A percentile compares a stretch with the other conserved stretches of the same genome.
These are phyloP conservation scores for Peronospora destructor DNA, from an alignment of 352 stramenopile genomes.

Conservation along the genomic window DNA sequence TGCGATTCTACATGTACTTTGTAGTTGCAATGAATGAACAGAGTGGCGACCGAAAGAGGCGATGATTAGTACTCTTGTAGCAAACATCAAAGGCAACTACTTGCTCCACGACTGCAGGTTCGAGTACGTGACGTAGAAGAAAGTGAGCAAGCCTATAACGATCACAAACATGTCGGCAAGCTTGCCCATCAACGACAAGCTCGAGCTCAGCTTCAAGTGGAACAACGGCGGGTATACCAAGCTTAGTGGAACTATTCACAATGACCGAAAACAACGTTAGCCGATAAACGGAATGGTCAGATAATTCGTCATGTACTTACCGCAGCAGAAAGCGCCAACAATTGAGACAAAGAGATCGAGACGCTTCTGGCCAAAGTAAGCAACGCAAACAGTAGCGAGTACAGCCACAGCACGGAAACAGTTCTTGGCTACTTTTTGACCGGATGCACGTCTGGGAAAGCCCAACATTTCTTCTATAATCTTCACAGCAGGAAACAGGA, in stretches of 20 bases:
- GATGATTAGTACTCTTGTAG: background rate
- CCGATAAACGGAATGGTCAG: background rate
- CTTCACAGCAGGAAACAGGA: conserved; percentile 74
- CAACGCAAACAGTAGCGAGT: conserved; percentile 54
- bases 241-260: conserved; percentile 52
- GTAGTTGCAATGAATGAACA: background rate
- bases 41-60: background rate
- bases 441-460: conserved; percentile 56
- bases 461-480: conserved; percentile 82
- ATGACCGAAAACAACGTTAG: conserved; percentile 7
- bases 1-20: background rate
- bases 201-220: conserved; percentile 61
- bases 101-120: conserved; percentile 63
- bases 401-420: conserved; percentile 59
- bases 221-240: conserved; percentile 80
- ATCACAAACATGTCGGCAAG: conserved; percentile 54
- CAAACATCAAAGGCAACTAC: conserved; percentile 10
- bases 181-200: conserved; percentile 41
- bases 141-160: conserved; percentile 57
- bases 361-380: conserved; percentile 66
- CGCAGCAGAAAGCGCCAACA: conserved; percentile 74
- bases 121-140: conserved; percentile 80
- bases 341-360: conserved; percentile 82
- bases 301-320: conserved; percentile 28
- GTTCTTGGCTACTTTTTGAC: conserved; percentile 70